phyloP scores from a whole-genome alignment of 1,139 yeast species.

The Ogataea hybrid region DNA sequence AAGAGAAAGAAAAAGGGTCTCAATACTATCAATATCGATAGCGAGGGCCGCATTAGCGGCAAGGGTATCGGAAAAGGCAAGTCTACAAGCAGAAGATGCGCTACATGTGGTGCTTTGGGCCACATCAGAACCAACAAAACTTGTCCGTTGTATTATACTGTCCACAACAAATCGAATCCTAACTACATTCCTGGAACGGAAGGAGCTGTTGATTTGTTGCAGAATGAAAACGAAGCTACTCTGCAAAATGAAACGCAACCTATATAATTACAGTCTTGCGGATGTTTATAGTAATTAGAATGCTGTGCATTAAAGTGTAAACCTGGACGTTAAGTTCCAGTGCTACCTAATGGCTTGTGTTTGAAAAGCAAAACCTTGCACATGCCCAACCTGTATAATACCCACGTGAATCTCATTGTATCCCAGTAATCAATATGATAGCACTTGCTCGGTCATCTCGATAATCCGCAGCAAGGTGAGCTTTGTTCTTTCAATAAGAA shows the following conservation, averaged over 20 bases:
- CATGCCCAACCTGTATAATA: constrained; percentile 7
- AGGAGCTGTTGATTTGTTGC: constrained; percentile 22
- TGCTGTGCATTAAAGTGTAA: too few species aligned
- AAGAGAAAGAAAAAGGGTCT: constrained; percentile 43
- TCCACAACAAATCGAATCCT: constrained; percentile 34
- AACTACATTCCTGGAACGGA: constrained; percentile 32
- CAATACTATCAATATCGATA: too few species aligned
- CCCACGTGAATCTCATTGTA: constrained; percentile 1
- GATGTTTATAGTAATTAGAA: background rate
- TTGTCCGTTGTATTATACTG: constrained; percentile 72
- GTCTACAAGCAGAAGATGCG: too few species aligned
- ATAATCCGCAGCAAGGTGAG: constrained; percentile 20
- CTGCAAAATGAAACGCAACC: background rate
- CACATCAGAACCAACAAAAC: constrained; percentile 85
- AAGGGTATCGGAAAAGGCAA: too few species aligned
- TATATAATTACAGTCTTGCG: background rate
- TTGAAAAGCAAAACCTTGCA: background rate
- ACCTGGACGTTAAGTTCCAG: background rate
- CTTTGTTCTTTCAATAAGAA: constrained; percentile 22
- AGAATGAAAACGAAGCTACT: constrained; percentile 3
- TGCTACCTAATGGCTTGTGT: background rate
- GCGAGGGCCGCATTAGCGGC: too few species aligned
- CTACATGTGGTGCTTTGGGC: too few species aligned
- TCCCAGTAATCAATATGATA: constrained; percentile 5
- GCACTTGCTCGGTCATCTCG: constrained; percentile 11